phyloP scores from a whole-genome alignment of 805 yeast species.

The Wickerhamiella slavikovae region DNA sequence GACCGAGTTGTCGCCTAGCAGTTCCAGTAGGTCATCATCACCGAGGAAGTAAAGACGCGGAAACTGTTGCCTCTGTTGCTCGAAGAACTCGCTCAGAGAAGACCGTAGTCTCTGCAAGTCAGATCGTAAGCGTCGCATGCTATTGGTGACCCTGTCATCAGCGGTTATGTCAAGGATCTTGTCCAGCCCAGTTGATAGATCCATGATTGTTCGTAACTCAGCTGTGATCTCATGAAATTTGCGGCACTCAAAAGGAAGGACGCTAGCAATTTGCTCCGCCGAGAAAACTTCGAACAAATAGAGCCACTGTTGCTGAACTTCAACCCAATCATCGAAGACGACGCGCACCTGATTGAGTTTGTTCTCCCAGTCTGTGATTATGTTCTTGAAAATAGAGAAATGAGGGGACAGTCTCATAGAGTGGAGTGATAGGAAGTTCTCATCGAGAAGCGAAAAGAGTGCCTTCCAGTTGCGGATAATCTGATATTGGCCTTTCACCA shows the following conservation, averaged over 20 bases:
- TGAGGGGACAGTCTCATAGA: conserved; percentile 56
- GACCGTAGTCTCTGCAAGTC: conserved; percentile 37
- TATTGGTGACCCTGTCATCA: conserved; percentile 26
- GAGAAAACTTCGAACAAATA: conserved; percentile 62
- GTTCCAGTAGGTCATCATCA: conserved; percentile 70
- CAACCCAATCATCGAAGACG: conserved; percentile 53
- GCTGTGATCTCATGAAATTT: conserved; percentile 42
- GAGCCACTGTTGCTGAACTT: conserved; percentile 75
- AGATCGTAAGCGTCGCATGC: conserved; percentile 31
- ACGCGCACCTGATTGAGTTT: conserved; percentile 30
- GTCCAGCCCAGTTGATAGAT: conserved; percentile 27
- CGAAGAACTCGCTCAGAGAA: conserved; percentile 59
- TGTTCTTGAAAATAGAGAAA: conserved; percentile 38
- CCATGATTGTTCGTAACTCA: conserved; percentile 36
- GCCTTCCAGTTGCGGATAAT: conserved; percentile 50
- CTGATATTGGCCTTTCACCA: conserved; percentile 29
- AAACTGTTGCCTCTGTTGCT: conserved; percentile 52
- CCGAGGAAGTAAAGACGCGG: conserved; percentile 79
- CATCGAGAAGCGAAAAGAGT: conserved; percentile 35
- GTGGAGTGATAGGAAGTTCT: conserved; percentile 37
- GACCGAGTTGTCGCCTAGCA: conserved; percentile 35
- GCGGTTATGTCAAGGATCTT: conserved; percentile 33
- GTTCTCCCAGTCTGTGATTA: conserved; percentile 32
- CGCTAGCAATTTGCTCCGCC: conserved; percentile 33
- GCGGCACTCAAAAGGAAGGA: conserved; percentile 49